A percentile compares a stretch with the other conserved stretches of the same genome.
Evolutionary conservation across 2,329 filamentous ascomycete genomes (phyloP).

Genomic region (Clarireedia hainanense): DNA sequence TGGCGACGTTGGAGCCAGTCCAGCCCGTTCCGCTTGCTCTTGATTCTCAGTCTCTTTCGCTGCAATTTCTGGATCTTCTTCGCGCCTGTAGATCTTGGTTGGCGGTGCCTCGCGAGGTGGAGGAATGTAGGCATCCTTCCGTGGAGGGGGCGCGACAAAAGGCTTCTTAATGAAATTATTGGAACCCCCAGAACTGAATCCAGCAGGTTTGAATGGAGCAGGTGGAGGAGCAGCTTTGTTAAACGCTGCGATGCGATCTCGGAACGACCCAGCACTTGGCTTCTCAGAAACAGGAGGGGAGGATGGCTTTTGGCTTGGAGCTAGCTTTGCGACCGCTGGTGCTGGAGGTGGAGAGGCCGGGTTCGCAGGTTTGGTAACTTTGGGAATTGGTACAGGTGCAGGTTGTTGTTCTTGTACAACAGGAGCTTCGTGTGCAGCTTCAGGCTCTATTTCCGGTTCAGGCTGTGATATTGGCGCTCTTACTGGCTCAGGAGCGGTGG

Average conservation of each 20-base stretch:
- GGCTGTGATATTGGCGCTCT: conserved; percentile 28
- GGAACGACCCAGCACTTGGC: conserved; percentile 71
- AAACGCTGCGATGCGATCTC: conserved; percentile 93
- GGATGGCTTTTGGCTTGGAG: conserved; percentile 37
- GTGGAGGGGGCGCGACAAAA: conserved; percentile 91
- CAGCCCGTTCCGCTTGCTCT: conserved; percentile 62
- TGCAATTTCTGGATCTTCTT: conserved; percentile 72
- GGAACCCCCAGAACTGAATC: conserved; percentile 48
- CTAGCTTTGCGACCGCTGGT: conserved; percentile 22
- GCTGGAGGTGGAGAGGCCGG: conserved; percentile 28
- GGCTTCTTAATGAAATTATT: conserved; percentile 87
- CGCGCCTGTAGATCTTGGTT: conserved; percentile 72
- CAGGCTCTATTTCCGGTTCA: conserved; percentile 32
- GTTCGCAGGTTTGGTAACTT: conserved; percentile 29
- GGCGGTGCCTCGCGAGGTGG: conserved; percentile 62
- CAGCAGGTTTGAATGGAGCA: conserved; percentile 79
- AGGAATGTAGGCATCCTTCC: conserved; percentile 83
- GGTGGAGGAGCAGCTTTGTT: conserved; percentile 84
- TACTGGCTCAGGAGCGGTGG: conserved; percentile 30
- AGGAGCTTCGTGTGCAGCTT: conserved; percentile 31
- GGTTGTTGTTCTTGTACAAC: conserved; percentile 24
- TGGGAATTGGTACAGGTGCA: conserved; percentile 30
- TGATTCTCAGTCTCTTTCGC: conserved; percentile 58
- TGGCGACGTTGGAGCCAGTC: conserved; percentile 39
- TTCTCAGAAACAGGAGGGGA: conserved; percentile 63